Evolutionary conservation across 768 basidiomycete genomes (phyloP), one percentile per base, ranked within the genome.

Genomic region (Leucocoprinus leucothites): DNA sequence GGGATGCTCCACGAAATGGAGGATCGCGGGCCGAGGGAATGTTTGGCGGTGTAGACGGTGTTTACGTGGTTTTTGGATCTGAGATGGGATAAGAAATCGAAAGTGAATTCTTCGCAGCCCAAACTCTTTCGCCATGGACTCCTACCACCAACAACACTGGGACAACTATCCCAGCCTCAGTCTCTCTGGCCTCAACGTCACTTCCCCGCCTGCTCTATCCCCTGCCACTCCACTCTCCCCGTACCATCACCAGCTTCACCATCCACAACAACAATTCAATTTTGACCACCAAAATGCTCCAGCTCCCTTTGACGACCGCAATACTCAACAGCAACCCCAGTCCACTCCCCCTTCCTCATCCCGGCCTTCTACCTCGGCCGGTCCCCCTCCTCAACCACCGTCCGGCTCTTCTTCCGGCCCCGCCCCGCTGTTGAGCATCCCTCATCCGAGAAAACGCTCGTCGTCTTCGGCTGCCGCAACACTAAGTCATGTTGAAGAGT

Each of bases 361-460:
- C 63, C 58, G 52, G 42, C 66, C 53, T 40, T 47, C 61, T 9
- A 65, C 67, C 24, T 58, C 71, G 44, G 57, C 69, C 60, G 48
- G 62, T 57, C 62, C 64, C 36, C 48, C 46, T 18, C 50, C 51
- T 26, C 61, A 3, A 18, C 22, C 50, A 26, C 51, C 53, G 42
- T 47, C 49, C 34, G 51, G 48, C 28, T 22, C 65, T 56, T 61
- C 35, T 59, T 64, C 38, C 57, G 61, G 54, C 75, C 84, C 19
- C 74, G 81, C 25, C 78, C 82, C 21, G 1, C 73, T 75, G 9
- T 69, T 75, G 55, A 79, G 79, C 42, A 75, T n/a, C 85, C 9
- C 82, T 14, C 74, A 86, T 9, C 84, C 86, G 1, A 74, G 85
- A 35, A 89, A 89, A 68, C 77, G 87, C 56, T 85, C 84, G 64